phyloP scores from a whole-genome alignment of 208 protist species.

The Vickermania ingenoplastis region DNA sequence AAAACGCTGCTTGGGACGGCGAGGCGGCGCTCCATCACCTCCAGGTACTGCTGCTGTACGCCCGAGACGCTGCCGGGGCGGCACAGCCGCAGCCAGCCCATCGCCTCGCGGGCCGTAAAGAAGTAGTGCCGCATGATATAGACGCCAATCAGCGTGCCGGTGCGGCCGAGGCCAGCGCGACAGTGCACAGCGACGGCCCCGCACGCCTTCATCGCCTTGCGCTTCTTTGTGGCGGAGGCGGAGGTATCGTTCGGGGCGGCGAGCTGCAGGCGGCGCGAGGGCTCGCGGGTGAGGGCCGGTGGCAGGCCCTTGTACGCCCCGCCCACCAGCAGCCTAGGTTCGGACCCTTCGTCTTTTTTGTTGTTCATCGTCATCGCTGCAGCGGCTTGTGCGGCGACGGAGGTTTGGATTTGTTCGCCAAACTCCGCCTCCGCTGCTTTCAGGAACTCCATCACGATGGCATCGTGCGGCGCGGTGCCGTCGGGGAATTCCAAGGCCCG shows the following conservation, averaged over 20 bases:
- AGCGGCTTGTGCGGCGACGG: conserved; percentile 3
- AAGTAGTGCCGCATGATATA: conserved; percentile 92
- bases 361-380: neutral
- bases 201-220: conserved; percentile 3
- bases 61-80: conserved; percentile 95
- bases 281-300: conserved; percentile 12
- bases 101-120: conserved; percentile 87
- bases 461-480: conserved; percentile 79
- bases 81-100: conserved; percentile 92
- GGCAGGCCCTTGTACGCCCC: conserved; percentile 33
- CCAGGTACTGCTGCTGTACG: conserved; percentile 93
- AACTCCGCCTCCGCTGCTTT: conserved; percentile 58
- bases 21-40: conserved; percentile 63
- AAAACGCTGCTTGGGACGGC: neutral
- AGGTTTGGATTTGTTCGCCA: conserved; percentile 9
- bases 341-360: neutral
- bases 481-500: conserved; percentile 92
- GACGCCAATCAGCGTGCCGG: conserved; percentile 89
- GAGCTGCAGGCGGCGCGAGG: neutral
- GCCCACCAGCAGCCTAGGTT: conserved; percentile 5
- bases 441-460: conserved; percentile 86
- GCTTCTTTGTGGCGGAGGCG: neutral
- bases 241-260: neutral
- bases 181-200: conserved; percentile 92
- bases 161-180: conserved; percentile 93